Evolutionary conservation across 139 green algal species (phyloP), one percentile per base, ranked within the genome.

Genomic region (Pleodorina starrii): DNA sequence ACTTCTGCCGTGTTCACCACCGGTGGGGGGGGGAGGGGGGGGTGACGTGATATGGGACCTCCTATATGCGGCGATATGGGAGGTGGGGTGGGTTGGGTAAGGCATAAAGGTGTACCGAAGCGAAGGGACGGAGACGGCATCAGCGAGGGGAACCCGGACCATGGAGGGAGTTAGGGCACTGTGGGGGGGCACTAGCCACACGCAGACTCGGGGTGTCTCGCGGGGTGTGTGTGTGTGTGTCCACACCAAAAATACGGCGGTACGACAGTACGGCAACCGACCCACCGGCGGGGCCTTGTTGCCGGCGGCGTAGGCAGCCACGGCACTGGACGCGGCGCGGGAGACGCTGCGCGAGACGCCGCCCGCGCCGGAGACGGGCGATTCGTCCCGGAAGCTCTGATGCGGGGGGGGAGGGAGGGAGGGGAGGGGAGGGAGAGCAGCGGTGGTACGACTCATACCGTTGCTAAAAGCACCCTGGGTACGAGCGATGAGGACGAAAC

Each of bases 281-380:
- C 69, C 19, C 36, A 77, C 69, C 69, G 69, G 69, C 35, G 17
- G 46, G 10, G 69, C 69, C 40, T 77, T 77, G 69, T 25, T 77
- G 35, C 69, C 35, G 69, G 69, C 69, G 14, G 69, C 69, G 35
- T 77, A 77, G 19, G 69, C 69, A 4, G 36, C 36, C 17, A 46
- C 35, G 69, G 69, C 69, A 9, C 35, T 77, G 35, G 69, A 77
- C 14, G 36, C 7, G 69, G 69, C 36, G 35, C 69, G 69, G 35
- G 69, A 77, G 69, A 32, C n/a, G 2, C n/a, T 48, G 16, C 36
- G 69, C n/a, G 69, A 77, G 69, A 5, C 17, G 59, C 36, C 19
- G 16, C 35, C 36, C 16, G 29, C 32, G 63, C 16, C n/a, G 63
- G 63, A 73, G 17, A 73, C 63, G 29, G 63, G 63, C 3, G 69